phyloP scores from a whole-genome alignment of 2,329 filamentous ascomycete genomes.

The Venturia effusa region DNA sequence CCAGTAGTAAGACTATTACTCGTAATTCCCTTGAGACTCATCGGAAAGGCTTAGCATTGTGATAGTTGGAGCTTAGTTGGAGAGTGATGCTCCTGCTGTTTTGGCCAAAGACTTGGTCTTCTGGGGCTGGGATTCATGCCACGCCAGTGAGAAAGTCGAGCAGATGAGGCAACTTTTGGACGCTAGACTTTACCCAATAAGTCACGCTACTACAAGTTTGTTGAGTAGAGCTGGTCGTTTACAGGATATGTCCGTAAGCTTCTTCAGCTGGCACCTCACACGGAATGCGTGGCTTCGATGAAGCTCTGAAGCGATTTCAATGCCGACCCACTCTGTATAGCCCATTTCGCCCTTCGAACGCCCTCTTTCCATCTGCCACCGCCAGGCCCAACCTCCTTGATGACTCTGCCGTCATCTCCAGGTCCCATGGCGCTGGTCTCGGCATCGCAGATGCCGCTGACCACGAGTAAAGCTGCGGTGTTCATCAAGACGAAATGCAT shows the following conservation, averaged over 20 bases:
- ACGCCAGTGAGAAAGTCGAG: not conserved
- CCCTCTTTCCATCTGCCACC: slow-evolving; percentile 93
- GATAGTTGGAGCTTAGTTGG: not conserved
- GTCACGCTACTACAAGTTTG: not conserved
- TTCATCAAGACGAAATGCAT: slow-evolving; percentile 93
- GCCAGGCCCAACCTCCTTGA: slow-evolving; percentile 73
- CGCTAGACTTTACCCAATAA: not conserved
- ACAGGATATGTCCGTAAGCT: not conserved
- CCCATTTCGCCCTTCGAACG: slow-evolving; percentile 76
- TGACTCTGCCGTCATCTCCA: slow-evolving; percentile 70
- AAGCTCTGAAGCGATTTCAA: slow-evolving; percentile 73
- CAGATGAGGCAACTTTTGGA: not conserved
- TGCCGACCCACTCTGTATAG: slow-evolving; percentile 76
- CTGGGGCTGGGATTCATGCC: not conserved
- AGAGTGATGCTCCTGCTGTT: not conserved
- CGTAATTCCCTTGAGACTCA: not conserved
- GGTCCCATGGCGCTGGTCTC: slow-evolving; percentile 69
- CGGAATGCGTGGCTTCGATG: slow-evolving; percentile 60
- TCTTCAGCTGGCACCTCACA: not conserved
- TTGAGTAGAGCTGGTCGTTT: not conserved
- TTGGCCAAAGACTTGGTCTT: not conserved
- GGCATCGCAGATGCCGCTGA: slow-evolving; percentile 76
- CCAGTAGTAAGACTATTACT: not conserved
- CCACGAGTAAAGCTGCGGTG: slow-evolving; percentile 76
- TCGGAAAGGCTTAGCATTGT: not conserved